A percentile compares a stretch with the other conserved stretches of the same genome.
Conservation (phyloP, 2,329 filamentous ascomycete genomes). For the Penicillium olsonii region DNA sequence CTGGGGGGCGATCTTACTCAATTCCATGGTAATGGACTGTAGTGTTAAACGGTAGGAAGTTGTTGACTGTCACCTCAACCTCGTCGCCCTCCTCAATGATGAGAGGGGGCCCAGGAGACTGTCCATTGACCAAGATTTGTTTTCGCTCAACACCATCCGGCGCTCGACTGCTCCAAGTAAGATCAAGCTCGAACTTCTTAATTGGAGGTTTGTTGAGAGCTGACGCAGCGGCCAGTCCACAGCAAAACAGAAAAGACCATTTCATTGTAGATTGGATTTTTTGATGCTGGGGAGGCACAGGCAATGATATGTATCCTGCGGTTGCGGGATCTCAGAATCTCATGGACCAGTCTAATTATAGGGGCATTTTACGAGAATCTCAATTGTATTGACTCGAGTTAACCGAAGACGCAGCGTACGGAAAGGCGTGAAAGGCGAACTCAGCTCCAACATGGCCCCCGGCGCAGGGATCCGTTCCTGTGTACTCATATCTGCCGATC, state of each 20-base stretch:
- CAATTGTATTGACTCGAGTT: not conserved
- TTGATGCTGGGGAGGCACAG: not conserved
- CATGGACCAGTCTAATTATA: not conserved
- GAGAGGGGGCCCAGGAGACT: conserved; percentile 31
- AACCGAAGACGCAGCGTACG: not conserved
- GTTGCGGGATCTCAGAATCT: not conserved
- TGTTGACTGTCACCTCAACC: conserved; percentile 32
- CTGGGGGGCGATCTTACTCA: not conserved
- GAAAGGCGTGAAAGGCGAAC: not conserved
- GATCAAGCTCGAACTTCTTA: conserved; percentile 29
- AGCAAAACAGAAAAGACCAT: not conserved
- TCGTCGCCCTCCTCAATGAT: conserved; percentile 28
- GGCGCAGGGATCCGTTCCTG: not conserved
- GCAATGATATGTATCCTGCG: not conserved
- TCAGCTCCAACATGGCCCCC: not conserved
- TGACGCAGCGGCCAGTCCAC: conserved; percentile 2
- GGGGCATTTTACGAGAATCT: no score
- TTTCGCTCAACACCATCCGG: conserved; percentile 31
- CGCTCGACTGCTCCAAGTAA: conserved; percentile 34
- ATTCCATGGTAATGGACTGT: conserved; percentile 37
- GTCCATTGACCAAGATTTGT: conserved; percentile 30
- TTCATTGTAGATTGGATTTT: not conserved
- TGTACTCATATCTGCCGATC: not conserved
- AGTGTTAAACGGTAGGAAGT: conserved; percentile 25
- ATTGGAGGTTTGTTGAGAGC: not conserved